Base-by-base conservation (phyloP, 345 rosid species). In the Theobroma cacao region DNA sequence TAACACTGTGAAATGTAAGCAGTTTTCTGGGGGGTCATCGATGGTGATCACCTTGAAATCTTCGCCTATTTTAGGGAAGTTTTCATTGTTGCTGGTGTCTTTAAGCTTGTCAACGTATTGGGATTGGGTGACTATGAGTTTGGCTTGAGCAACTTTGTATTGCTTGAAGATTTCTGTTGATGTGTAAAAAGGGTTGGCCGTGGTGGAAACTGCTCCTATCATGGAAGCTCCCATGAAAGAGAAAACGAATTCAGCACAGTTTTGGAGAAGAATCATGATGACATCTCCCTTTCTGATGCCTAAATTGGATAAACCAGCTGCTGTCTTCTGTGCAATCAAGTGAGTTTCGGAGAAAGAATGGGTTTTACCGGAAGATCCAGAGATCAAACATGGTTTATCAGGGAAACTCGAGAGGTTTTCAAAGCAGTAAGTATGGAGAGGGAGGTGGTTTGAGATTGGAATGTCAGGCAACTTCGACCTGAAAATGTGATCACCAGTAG, bases 171-270 rank as follows among this genome's bases (percentile, higher is more conserved):
- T 84, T 81, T 95, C 99, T 7, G 85, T 45, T 0, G 86, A 70
- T 18, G 99, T 95, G 86, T 87, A 95, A 84, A 95, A 95, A 7
- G 99, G 99, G 58, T 95, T 95, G 2, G 95, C 97, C 0, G 95
- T 85, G 4, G 99, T 95, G 70, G 93, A 78, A 78, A 92, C 72
- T 0, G 96, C 99, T 4, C 99, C 99, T 28, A 90, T 78, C 89
- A 93, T 90, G 69, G 98, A 95, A 40, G 98, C 95, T 14, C 91
- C 99, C 83, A 95, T 83, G 90, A 95, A 95, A 30, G 94, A 70
- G 87, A 93, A 89, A 40, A 91, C 96, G 68, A 95, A 95, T 65
- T 93, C 97, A 0, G 96, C 84, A 30, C 89, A 90, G 86, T 93
- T 95, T 10, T 85, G 99, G 53, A 95, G 94, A 41, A 93, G 86